A percentile compares a stretch with the other conserved stretches of the same genome.
Conservation (phyloP, 23 red algal genomes). For the Rhodosorus marinus region DNA sequence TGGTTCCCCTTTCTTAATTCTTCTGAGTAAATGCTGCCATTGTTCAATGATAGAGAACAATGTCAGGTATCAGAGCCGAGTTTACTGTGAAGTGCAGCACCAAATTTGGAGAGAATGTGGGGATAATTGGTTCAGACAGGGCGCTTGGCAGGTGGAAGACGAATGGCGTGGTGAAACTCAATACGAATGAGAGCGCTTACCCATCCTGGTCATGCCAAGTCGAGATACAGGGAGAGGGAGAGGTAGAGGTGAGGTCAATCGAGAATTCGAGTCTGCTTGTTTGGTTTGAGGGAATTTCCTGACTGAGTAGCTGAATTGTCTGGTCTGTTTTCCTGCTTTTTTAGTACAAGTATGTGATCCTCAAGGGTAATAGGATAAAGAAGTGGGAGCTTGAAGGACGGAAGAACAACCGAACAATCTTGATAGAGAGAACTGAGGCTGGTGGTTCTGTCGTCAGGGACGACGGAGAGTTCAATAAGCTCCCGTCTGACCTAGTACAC, state of each 20-base stretch:
- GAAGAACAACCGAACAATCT: constrained; percentile 4
- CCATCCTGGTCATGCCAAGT: not conserved
- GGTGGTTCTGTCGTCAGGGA: not conserved
- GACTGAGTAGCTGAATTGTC: too few relatives aligned
- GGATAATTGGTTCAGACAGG: not conserved
- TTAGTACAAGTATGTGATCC: constrained; percentile 52
- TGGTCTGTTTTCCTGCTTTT: too few relatives aligned
- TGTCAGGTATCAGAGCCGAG: not conserved
- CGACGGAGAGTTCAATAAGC: too few relatives aligned
- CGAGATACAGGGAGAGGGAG: not conserved
- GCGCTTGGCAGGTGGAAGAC: not conserved
- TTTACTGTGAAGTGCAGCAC: not conserved
- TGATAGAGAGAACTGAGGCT: not conserved
- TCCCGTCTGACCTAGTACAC: too few relatives aligned
- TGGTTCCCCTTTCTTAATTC: too few relatives aligned
- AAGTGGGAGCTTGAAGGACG: constrained; percentile 21
- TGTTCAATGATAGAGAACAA: not conserved
- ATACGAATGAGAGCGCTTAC: not conserved
- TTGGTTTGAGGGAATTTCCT: too few relatives aligned
- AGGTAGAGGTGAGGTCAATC: too few relatives aligned
- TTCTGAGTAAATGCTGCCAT: too few relatives aligned
- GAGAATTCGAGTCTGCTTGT: too few relatives aligned
- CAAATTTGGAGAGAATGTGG: not conserved
- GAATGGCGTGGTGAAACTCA: not conserved
- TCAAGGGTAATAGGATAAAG: constrained; percentile 3